Evolutionary conservation across 176 grass and related monocot genomes (phyloP).

Genomic region (Secale cereale): DNA sequence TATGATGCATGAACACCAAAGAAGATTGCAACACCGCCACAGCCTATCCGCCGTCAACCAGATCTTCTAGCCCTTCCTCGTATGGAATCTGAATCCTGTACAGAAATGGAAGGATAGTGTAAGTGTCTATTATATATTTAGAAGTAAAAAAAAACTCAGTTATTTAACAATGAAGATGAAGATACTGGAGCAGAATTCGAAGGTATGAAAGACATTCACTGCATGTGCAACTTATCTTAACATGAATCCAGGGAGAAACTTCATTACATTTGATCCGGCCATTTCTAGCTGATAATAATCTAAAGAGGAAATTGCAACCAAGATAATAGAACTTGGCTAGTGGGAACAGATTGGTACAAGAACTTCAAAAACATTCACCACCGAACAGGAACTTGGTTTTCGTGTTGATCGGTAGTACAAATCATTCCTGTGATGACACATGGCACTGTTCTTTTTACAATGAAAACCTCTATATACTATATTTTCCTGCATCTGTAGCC

Average conservation of each 20-base stretch:
- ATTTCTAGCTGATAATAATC: not conserved
- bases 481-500: too few species aligned
- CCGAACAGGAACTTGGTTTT: too few species aligned
- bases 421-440: too few species aligned
- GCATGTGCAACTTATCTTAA: not conserved
- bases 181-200: not conserved
- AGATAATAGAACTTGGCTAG: too few species aligned
- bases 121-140: not conserved
- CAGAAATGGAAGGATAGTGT: not conserved
- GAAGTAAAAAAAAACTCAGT: not conserved
- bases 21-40: not conserved
- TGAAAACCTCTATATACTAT: too few species aligned
- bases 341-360: too few species aligned
- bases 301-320: not conserved
- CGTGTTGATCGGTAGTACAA: too few species aligned
- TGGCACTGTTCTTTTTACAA: too few species aligned
- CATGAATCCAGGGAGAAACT: not conserved
- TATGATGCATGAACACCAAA: not conserved
- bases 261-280: not conserved
- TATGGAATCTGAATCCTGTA: not conserved
- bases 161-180: not conserved
- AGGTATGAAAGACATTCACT: not conserved
- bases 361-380: too few species aligned
- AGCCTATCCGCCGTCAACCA: not conserved
- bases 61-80: too few species aligned